Evolutionary conservation across 352 stramenopile species (phyloP), one percentile per base, ranked within the genome.

Genomic region (Phytophthora sojae): DNA sequence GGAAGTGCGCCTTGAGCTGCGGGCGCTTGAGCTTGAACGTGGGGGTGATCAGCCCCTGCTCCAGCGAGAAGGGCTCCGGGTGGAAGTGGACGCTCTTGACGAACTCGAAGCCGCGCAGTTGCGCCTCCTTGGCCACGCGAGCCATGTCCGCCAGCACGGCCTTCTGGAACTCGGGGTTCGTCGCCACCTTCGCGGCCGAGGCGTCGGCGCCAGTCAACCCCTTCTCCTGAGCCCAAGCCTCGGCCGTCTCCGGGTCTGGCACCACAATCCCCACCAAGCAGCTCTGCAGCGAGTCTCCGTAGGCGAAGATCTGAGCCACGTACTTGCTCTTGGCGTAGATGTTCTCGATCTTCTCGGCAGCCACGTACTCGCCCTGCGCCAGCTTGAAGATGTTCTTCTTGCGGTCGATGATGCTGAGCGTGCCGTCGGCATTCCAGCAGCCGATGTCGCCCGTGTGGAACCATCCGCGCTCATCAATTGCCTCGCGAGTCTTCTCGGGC

Each of bases 401-500:
- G 44, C 88, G 82, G 66, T 94, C 88, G 29, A 95, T 88, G 62
- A 98, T 97, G 59, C 83, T 85, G 35, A 98, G 73, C 56, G 84
- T 94, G 45, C 92, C 91, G 64, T 98, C 83, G 6, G 87, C 82
- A 67, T 99, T 98, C 75, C 98, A 97, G 6, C 83, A 81, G 26
- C 94, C 97, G 44, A 99, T 83, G 67, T 99, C 97, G 39, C 97
- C 97, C 1, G 96, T 99, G 76, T 99, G 94, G 69, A 99, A 98
- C 89, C 91, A 99, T 19, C 95, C 95, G 37, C 91, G 90, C 12
- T 73, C 77, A 64, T 98, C 93, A 29, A 99, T 87, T 0, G 87
- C 93, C 69, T 97, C 92, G 0, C 69, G 66, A 0, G 96, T 99
- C 51, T 96, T 96, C 54, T 94, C 88, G 1, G 85, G 79, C 61